Conservation (phyloP, 495 filamentous ascomycete species). For the Penicillium alfredii region DNA sequence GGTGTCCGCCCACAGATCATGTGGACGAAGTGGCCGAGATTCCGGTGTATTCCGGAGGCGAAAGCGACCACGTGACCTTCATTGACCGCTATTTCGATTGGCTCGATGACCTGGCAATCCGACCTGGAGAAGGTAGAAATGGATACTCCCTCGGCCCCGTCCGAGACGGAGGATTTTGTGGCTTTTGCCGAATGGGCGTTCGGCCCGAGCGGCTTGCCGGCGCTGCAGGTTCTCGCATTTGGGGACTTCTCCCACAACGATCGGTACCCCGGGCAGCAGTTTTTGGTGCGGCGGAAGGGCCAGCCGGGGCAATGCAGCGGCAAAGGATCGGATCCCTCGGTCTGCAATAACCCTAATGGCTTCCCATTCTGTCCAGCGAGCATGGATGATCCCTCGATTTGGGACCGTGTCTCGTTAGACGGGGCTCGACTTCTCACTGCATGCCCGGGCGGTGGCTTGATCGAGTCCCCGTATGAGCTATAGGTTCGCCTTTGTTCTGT, state of each 20-base stretch:
- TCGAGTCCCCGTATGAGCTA: conserved; percentile 10
- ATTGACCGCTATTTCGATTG: no score
- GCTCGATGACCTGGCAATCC: no score
- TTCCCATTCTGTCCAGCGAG: background rate
- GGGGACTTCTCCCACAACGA: conserved; percentile 11
- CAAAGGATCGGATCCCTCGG: no score
- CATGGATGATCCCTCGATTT: background rate
- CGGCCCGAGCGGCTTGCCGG: conserved; percentile 8
- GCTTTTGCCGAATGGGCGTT: conserved; percentile 14
- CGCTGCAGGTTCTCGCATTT: conserved; percentile 7
- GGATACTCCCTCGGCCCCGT: no score
- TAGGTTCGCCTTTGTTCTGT: no score
- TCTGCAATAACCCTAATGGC: no score
- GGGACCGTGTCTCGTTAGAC: conserved; percentile 2
- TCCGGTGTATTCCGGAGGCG: no score
- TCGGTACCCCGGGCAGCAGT: conserved; percentile 8
- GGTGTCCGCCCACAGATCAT: no score
- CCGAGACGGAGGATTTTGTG: conserved; percentile 6
- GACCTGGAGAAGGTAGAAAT: no score
- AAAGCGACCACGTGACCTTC: no score
- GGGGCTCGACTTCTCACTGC: conserved; percentile 5
- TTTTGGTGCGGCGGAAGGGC: conserved; percentile 1
- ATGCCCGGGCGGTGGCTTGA: conserved; percentile 8
- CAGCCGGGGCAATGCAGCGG: background rate
- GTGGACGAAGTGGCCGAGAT: no score